A percentile compares a stretch with the other conserved stretches of the same genome.
Evolutionary conservation across 345 rosid genomes (phyloP).

Genomic region (Eutrema yunnanense): DNA sequence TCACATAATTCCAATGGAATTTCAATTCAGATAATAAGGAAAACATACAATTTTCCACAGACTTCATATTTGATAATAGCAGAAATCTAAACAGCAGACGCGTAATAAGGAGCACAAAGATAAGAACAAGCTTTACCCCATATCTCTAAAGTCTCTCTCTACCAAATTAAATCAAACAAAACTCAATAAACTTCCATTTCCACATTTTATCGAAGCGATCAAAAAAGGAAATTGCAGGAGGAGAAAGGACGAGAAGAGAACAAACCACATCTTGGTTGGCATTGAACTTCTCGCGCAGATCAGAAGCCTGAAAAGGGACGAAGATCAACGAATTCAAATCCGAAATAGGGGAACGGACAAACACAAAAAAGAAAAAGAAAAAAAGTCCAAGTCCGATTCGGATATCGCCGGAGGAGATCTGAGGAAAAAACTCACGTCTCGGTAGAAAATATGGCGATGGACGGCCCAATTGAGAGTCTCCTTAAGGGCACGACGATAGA

Average conservation of each 20-base stretch:
- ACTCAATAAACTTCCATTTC: neutral
- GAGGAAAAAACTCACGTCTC: constrained; percentile 43
- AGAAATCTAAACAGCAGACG: neutral
- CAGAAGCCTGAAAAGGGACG: constrained; percentile 49
- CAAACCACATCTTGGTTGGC: constrained; percentile 81
- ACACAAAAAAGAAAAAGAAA: neutral
- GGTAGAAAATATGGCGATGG: constrained; percentile 88
- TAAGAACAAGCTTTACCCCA: neutral
- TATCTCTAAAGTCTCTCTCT: neutral
- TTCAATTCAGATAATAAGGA: neutral
- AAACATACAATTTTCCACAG: neutral
- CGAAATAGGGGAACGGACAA: neutral
- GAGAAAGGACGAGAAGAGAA: constrained; percentile 2
- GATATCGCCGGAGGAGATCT: constrained; percentile 10
- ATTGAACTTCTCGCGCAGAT: constrained; percentile 76
- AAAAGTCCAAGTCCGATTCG: neutral
- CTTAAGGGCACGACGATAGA: constrained; percentile 89
- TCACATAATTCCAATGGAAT: neutral
- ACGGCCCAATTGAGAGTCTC: constrained; percentile 98
- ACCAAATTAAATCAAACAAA: neutral
- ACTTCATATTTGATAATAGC: neutral
- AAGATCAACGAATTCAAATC: neutral
- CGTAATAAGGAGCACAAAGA: neutral
- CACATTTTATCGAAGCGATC: neutral
- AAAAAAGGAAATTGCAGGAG: neutral